phyloP scores from a whole-genome alignment of 1,284 basidiomycete genomes.

The Moniliella sp. region DNA sequence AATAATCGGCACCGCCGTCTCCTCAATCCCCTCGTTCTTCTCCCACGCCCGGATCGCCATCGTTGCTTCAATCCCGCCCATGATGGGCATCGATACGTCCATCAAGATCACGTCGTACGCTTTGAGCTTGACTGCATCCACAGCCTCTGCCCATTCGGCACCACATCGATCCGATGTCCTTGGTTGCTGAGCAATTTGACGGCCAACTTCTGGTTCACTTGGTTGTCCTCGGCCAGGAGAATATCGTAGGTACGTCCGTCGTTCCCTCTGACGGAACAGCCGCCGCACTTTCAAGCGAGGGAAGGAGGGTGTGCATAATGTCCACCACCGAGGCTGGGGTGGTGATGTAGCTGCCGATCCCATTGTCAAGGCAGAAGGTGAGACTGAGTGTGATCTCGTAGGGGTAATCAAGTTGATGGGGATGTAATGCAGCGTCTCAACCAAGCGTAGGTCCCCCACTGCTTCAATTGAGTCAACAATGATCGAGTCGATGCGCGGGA shows the following conservation, averaged over 20 bases:
- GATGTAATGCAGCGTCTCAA: constrained; percentile 85
- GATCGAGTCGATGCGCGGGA: constrained; percentile 81
- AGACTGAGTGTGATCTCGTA: constrained; percentile 30
- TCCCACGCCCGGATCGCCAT: constrained; percentile 42
- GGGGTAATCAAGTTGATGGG: constrained; percentile 71
- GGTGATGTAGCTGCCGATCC: constrained; percentile 70
- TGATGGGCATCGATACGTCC: constrained; percentile 15
- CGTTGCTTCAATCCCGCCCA: constrained; percentile 25
- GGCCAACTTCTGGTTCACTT: constrained; percentile 26
- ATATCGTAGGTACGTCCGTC: constrained; percentile 75
- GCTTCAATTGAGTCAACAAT: constrained; percentile 68
- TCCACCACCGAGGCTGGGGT: constrained; percentile 74
- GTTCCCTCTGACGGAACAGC: constrained; percentile 54
- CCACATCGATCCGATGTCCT: constrained; percentile 28
- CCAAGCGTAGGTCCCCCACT: constrained; percentile 68
- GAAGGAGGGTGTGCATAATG: constrained; percentile 70
- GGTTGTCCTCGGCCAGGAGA: constrained; percentile 38
- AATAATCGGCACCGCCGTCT: constrained; percentile 23
- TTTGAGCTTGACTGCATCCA: constrained; percentile 14
- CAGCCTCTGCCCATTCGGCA: constrained; percentile 21
- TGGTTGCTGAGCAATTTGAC: constrained; percentile 26
- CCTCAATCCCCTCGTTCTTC: constrained; percentile 35
- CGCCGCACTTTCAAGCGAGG: constrained; percentile 78
- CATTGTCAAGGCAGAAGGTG: constrained; percentile 57
- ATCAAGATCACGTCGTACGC: constrained; percentile 18